Evolutionary conservation across 176 grass and related monocot species (phyloP).

Genomic region (Bothriochloa decipiens): DNA sequence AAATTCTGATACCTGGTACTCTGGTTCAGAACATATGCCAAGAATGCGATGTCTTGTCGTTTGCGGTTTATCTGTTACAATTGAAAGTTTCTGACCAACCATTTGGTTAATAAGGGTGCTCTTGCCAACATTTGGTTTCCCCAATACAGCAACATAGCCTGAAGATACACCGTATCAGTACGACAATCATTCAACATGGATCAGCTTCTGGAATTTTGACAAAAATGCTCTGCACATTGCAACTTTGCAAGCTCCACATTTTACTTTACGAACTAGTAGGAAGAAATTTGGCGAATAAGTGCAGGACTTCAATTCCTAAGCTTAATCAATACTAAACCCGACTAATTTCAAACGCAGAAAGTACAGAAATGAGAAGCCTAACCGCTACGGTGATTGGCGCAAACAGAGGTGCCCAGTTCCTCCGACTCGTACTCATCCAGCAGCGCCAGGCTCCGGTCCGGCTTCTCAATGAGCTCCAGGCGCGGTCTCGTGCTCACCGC

Average conservation of each 20-base stretch:
- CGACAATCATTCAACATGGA: background rate
- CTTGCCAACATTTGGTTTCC: constrained; percentile 95
- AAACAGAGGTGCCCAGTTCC: constrained; percentile 55
- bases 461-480: constrained; percentile 82
- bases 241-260: background rate
- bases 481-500: constrained; percentile 41
- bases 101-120: constrained; percentile 98
- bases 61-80: constrained; percentile 94
- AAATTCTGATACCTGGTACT: constrained; percentile 83
- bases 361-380: constrained; percentile 21
- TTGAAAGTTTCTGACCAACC: constrained; percentile 91
- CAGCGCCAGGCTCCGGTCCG: constrained; percentile 69
- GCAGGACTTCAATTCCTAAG: background rate
- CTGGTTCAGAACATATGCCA: constrained; percentile 86
- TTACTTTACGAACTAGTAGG: background rate
- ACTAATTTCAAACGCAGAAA: background rate
- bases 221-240: background rate
- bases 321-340: background rate
- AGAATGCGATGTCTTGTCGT: constrained; percentile 87
- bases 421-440: constrained; percentile 85
- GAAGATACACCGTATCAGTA: background rate
- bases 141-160: constrained; percentile 93
- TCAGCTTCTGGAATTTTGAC: background rate
- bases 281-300: background rate
- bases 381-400: constrained; percentile 75